Percentiles rank a stretch among this genome's conserved stretches.
Conservation (phyloP, 495 filamentous ascomycete genomes). For the Annulohypoxylon maeteangense region DNA sequence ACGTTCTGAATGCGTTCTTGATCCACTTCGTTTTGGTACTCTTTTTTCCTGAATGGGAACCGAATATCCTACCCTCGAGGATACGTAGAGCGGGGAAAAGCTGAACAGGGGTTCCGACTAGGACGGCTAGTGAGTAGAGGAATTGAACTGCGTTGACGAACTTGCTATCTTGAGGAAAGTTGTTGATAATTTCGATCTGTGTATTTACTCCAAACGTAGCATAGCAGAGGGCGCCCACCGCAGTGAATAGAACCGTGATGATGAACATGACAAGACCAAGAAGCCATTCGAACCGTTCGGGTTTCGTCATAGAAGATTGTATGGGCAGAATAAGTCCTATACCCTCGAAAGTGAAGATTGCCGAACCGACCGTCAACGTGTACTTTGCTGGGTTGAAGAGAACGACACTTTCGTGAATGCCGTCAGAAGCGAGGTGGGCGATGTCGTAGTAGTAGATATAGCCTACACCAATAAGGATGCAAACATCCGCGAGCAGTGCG, state of each 20-base stretch:
- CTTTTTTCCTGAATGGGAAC: constrained; percentile 65
- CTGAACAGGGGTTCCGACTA: constrained; percentile 71
- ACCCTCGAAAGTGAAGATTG: constrained; percentile 76
- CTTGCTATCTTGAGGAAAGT: constrained; percentile 69
- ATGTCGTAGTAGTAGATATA: constrained; percentile 74
- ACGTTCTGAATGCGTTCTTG: constrained; percentile 69
- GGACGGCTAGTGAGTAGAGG: constrained; percentile 70
- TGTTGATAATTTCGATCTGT: constrained; percentile 70
- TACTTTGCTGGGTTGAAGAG: constrained; percentile 70
- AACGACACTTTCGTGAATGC: constrained; percentile 61
- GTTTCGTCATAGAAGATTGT: constrained; percentile 70
- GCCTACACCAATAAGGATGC: constrained; percentile 68
- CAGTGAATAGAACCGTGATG: constrained; percentile 71
- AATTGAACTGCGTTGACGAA: constrained; percentile 74
- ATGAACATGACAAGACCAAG: constrained; percentile 69
- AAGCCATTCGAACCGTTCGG: constrained; percentile 66
- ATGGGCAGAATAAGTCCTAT: constrained; percentile 74
- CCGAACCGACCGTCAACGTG: constrained; percentile 70
- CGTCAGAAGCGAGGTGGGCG: constrained; percentile 55
- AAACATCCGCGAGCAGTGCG: constrained; percentile 69
- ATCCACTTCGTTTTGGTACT: constrained; percentile 68
- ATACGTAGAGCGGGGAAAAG: constrained; percentile 72
- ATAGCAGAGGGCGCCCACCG: constrained; percentile 71
- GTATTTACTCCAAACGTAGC: constrained; percentile 69
- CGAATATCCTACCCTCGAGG: constrained; percentile 65